Evolutionary conservation across 257 asterid genomes (phyloP).

Genomic region (Gentiana macrophylla): DNA sequence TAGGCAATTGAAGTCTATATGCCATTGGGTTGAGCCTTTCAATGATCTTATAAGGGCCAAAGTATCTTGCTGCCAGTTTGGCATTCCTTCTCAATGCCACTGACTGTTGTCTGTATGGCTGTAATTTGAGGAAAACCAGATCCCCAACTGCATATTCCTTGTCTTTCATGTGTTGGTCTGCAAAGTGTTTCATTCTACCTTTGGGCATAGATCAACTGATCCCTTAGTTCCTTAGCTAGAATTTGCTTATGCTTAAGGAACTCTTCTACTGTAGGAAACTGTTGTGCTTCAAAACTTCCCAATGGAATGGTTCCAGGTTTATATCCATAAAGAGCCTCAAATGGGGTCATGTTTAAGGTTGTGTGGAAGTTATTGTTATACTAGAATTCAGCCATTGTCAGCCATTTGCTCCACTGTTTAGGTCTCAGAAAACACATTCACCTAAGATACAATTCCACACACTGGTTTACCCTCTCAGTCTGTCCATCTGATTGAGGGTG

Average conservation of each 20-base stretch:
- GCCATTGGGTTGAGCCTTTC: not conserved
- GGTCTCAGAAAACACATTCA: not conserved
- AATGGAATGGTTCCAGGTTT: not conserved
- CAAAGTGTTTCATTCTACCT: not conserved
- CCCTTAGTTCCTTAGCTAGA: no score
- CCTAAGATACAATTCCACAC: not conserved
- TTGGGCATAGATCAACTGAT: not conserved
- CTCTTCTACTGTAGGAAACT: no score
- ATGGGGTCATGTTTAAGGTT: not conserved
- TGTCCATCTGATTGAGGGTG: not conserved
- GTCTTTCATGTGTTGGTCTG: not conserved
- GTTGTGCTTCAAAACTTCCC: not conserved
- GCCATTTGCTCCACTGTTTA: not conserved
- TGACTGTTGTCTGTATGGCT: no score
- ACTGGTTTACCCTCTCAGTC: not conserved
- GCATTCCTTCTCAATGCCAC: not conserved
- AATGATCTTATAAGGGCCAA: not conserved
- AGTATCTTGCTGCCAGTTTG: not conserved
- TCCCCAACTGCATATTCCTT: no score
- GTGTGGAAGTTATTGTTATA: not conserved
- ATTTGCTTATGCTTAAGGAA: not conserved
- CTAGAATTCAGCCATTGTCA: not conserved
- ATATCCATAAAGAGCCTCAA: not conserved
- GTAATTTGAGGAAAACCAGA: no score
- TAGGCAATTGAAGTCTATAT: not conserved